Evolutionary conservation across 169 alveolate genomes (phyloP).

Genomic region (Eimeria tenella): DNA sequence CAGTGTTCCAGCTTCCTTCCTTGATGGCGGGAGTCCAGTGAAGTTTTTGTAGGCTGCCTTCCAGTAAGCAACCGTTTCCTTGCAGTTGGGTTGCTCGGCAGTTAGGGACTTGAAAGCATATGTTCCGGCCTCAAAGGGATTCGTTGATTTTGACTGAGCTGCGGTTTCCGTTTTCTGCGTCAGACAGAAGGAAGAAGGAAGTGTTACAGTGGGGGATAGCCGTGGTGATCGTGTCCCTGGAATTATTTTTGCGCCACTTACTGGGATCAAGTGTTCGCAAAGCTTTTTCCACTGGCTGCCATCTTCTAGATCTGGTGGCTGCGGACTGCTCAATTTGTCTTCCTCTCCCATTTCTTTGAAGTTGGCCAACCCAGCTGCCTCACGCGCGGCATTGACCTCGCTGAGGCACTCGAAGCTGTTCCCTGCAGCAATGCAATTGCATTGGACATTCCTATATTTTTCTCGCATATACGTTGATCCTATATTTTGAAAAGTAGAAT

Average conservation of each 20-base stretch:
- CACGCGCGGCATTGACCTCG: background rate
- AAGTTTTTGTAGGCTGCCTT: conserved; percentile 10
- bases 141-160: no score
- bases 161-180: background rate
- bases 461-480: no score
- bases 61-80: background rate
- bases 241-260: no score
- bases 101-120: conserved; percentile 21
- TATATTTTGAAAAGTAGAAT: no score
- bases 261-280: no score
- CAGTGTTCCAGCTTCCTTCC: no score
- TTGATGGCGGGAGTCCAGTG: conserved; percentile 10
- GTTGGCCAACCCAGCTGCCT: background rate
- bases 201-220: background rate
- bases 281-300: background rate
- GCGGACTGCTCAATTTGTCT: no score
- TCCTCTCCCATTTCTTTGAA: no score
- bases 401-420: background rate
- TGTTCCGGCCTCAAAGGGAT: background rate
- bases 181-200: background rate
- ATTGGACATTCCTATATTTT: no score
- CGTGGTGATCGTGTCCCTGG: background rate
- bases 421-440: background rate
- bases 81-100: background rate
- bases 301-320: background rate